Evolutionary conservation across 306 rosid species (phyloP), one percentile per base, ranked within the genome.

Genomic region (Cajanus cajan): DNA sequence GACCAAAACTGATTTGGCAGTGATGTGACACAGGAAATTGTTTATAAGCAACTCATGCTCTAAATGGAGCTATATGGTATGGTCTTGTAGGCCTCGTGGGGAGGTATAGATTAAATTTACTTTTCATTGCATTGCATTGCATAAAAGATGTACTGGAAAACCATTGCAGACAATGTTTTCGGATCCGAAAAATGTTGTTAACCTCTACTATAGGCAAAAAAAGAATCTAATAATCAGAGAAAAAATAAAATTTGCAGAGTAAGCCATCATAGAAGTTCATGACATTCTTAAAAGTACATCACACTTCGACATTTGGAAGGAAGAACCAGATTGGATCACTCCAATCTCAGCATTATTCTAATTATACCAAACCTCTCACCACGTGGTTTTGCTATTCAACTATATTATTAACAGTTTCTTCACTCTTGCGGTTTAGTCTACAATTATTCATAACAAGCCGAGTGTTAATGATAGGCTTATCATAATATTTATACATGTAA

Each of bases 401-500:
- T 16, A 9, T 55, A 69, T 24, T 16, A 13, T 41, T 41, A 41
- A 40, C 64, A 66, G 55, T 13, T 48, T 50, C 50, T 61, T 31
- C 78, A 51, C 68, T 57, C 36, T 79, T 16, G 47, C 10, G 28
- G 45, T 36, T 10, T 64, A n/a, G n/a, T 19, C 28, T 18, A 36
- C 28, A 36, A 37, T 39, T 63, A 64, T 63, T 78, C 58, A 54
- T 64, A 19, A 59, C 63, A 62, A 33, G 21, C 74, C 19, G 7
- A 69, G 24, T 36, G 74, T 36, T 61, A 43, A 34, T 18, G 73
- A 25, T 52, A 78, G 14, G 71, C 74, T 52, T 82, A 31, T 51
- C 78, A 62, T 39, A 2, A 7, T 52, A 71, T 64, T 71, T 71
- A 62, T 69, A 78, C 70, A 52, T 62, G 69, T 77, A 50, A n/a